Conservation (phyloP, 2,329 filamentous ascomycete genomes). For the Alternaria consortialis region DNA sequence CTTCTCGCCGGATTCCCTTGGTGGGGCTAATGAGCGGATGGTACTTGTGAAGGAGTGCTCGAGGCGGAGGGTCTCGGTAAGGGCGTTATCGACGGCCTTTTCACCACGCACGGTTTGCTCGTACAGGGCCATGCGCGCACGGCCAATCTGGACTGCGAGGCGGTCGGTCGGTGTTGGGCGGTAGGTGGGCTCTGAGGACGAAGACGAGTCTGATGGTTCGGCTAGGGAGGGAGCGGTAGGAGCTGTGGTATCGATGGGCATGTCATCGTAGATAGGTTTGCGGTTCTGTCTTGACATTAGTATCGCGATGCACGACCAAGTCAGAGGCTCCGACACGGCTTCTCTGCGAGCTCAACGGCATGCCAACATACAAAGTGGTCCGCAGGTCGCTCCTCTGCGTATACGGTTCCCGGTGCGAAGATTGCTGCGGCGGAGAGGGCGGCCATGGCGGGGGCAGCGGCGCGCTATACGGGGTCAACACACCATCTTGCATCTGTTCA, state of each 20-base stretch:
- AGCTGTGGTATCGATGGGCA: conserved; percentile 50
- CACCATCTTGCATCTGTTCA: not conserved
- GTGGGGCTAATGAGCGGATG: conserved; percentile 84
- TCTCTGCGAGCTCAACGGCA: not conserved
- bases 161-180: conserved; percentile 86
- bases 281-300: conserved; percentile 40
- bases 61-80: conserved; percentile 82
- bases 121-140: conserved; percentile 82
- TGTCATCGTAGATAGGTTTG: conserved; percentile 81
- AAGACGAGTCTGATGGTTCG: conserved; percentile 38
- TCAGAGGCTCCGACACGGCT: not conserved
- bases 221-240: conserved; percentile 50
- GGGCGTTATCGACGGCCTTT: conserved; percentile 80
- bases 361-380: conserved; percentile 30
- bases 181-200: conserved; percentile 41
- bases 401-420: conserved; percentile 57
- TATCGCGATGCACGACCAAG: not conserved
- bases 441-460: conserved; percentile 58
- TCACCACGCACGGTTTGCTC: conserved; percentile 76
- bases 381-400: conserved; percentile 57
- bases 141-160: conserved; percentile 82
- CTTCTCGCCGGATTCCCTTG: conserved; percentile 84
- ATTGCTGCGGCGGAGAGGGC: conserved; percentile 56
- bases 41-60: conserved; percentile 92
- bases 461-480: conserved; percentile 52